These are phyloP conservation scores for Paramecium caudatum DNA, from an alignment of 73 alveolate species.

Conservation along the genomic window DNA sequence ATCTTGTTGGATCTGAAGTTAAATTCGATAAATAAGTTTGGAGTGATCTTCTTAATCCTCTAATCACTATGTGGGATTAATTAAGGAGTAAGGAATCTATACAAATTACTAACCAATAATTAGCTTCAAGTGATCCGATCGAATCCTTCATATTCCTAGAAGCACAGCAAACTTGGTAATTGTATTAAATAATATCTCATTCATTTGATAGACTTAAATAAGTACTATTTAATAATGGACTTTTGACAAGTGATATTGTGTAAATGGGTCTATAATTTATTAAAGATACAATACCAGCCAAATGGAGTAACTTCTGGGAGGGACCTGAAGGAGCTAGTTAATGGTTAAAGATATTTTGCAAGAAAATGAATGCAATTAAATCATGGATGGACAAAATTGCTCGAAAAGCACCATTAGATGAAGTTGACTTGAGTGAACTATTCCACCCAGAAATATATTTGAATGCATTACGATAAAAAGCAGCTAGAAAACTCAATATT, in stretches of 20 bases:
- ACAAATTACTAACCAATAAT: conserved; percentile 77
- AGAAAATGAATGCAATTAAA: conserved; percentile 90
- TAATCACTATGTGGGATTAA: conserved; percentile 93
- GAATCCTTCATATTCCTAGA: conserved; percentile 95
- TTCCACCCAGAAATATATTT: conserved; percentile 99
- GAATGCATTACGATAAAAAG: conserved; percentile 96
- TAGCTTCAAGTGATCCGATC: conserved; percentile 92
- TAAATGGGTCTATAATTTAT: conserved; percentile 91
- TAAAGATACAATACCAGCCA: conserved; percentile 91
- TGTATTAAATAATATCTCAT: conserved; percentile 86
- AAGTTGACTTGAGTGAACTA: conserved; percentile 92
- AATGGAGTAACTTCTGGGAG: conserved; percentile 98
- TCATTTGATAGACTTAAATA: conserved; percentile 87
- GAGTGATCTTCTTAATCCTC: conserved; percentile 94
- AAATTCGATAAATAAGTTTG: conserved; percentile 97
- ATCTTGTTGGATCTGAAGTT: conserved; percentile 94
- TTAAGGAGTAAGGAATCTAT: conserved; percentile 80
- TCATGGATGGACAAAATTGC: conserved; percentile 89
- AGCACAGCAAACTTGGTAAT: conserved; percentile 86
- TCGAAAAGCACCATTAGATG: conserved; percentile 81
- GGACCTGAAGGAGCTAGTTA: conserved; percentile 96
- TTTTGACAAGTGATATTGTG: conserved; percentile 94
- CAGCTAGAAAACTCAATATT: conserved; percentile 93
- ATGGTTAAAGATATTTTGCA: conserved; percentile 93
- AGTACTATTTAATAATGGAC: conserved; percentile 93